phyloP scores from a whole-genome alignment of 2,329 filamentous ascomycete species.

The Penicillium polonicum region DNA sequence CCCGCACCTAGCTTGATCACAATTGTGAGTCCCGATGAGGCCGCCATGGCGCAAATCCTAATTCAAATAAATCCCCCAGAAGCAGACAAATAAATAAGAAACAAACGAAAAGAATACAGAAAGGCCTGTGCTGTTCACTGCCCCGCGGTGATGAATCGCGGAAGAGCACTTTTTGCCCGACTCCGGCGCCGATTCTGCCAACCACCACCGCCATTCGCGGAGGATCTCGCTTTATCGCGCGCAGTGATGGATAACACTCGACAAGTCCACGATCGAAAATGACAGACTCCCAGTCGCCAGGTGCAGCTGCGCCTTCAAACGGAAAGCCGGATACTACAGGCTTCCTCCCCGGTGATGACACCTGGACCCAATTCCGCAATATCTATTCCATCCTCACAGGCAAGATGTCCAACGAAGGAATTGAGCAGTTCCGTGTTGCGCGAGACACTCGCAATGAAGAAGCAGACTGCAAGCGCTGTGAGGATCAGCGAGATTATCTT shows the following conservation, averaged over 20 bases:
- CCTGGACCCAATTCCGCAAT: constrained; percentile 67
- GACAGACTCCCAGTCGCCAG: constrained; percentile 31
- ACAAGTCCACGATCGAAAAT: constrained; percentile 22
- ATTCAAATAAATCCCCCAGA: not conserved
- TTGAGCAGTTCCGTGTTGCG: constrained; percentile 73
- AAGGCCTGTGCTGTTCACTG: not conserved
- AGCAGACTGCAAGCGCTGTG: constrained; percentile 76
- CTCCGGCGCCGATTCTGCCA: constrained; percentile 30
- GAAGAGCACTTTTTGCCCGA: constrained; percentile 9
- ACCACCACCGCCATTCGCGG: constrained; percentile 30
- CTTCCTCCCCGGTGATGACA: constrained; percentile 42
- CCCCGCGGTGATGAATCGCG: constrained; percentile 7
- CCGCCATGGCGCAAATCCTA: constrained; percentile 21
- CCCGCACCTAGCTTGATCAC: constrained; percentile 44
- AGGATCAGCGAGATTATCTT: constrained; percentile 78
- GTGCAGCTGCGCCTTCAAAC: constrained; percentile 20
- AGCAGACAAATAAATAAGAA: not conserved
- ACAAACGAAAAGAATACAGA: not conserved
- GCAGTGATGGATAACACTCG: not conserved
- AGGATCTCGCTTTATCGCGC: constrained; percentile 24
- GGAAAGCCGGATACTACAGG: constrained; percentile 33
- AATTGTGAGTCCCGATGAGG: constrained; percentile 33
- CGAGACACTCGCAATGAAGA: constrained; percentile 74
- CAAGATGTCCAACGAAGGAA: constrained; percentile 65
- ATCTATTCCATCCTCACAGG: constrained; percentile 81